Evolutionary conservation across 306 rosid genomes (phyloP).

Genomic region (Cucumis hystrix): DNA sequence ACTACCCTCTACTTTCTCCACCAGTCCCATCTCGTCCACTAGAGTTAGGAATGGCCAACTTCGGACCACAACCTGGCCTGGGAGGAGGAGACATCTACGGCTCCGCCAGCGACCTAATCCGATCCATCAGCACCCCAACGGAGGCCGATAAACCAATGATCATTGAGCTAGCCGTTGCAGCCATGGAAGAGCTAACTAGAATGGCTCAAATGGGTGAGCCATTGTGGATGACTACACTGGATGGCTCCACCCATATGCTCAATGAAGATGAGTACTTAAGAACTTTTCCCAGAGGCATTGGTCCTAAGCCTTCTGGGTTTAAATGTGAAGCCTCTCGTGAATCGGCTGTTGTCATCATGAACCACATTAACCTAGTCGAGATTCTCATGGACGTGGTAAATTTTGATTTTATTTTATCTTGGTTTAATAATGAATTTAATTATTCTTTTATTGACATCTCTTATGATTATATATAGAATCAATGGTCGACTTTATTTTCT

Average conservation of each 20-base stretch:
- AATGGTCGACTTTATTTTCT: slow-evolving; percentile 82
- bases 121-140: slow-evolving; percentile 50
- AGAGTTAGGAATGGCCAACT: slow-evolving; percentile 54
- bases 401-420: not conserved
- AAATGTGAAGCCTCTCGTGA: slow-evolving; percentile 79
- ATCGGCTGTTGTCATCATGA: slow-evolving; percentile 72
- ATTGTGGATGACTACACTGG: slow-evolving; percentile 70
- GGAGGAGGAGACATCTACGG: slow-evolving; percentile 60
- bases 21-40: slow-evolving; percentile 56
- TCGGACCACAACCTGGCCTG: slow-evolving; percentile 39
- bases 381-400: slow-evolving; percentile 92
- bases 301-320: slow-evolving; percentile 56
- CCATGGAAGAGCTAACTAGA: slow-evolving; percentile 76
- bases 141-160: slow-evolving; percentile 85
- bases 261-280: slow-evolving; percentile 75
- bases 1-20: slow-evolving; percentile 57
- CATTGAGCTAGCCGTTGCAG: slow-evolving; percentile 88
- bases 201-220: slow-evolving; percentile 95
- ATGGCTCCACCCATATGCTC: slow-evolving; percentile 36
- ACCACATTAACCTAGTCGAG: slow-evolving; percentile 77
- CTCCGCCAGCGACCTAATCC: slow-evolving; percentile 45
- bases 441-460: no score
- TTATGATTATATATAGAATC: slow-evolving; percentile 27
- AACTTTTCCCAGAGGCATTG: slow-evolving; percentile 71
- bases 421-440: no score